Base-by-base conservation (phyloP, 352 stramenopile species). In the Globisporangium sylvaticum region DNA sequence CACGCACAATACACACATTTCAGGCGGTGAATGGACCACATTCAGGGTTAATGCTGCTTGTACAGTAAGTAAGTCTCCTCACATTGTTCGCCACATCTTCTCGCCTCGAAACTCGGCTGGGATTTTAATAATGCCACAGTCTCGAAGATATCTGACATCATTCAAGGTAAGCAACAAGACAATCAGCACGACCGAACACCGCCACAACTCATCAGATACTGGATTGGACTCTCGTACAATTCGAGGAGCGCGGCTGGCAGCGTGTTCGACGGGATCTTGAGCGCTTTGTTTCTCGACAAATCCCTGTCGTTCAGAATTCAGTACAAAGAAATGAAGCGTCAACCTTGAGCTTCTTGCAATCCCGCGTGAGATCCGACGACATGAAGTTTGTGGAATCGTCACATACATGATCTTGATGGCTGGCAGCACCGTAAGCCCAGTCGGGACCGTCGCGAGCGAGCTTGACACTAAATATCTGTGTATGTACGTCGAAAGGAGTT, bases 91-190 rank as follows among this genome's bases (percentile, higher is more conserved):
- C 65, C 65, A 70, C 20, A 48, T 57, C 15, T 70, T 70, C 1
- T 70, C 65, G 48, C 65, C 65, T 29, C 65, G 65, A 18, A 70
- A 70, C 37, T 70, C 65, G 24, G 65, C 58, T 29, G 65, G 65
- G 15, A 70, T 66, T 31, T 22, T 54, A 0, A 5, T n/a, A 22
- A 70, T 34, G 0, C 58, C 50, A 27, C 65, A 70, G 50, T 62
- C 58, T 39, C 65, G 65, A 25, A 70, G 53, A 20, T 58, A 53
- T 3, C 65, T 70, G n/a, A 1, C 20, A 42, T 15, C 9, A 1
- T 20, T 15, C 42, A 31, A 54, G 1, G 20, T 18, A 39, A 48
- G 6, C 10, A 15, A 57, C 5, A 25, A 25, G 1, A 15, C 4
- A 1, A 24, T 58, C 3, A 58, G 54, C 24, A n/a, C 7, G 1